phyloP scores from a whole-genome alignment of 805 yeast genomes.

The Hanseniaspora occidentalis region DNA sequence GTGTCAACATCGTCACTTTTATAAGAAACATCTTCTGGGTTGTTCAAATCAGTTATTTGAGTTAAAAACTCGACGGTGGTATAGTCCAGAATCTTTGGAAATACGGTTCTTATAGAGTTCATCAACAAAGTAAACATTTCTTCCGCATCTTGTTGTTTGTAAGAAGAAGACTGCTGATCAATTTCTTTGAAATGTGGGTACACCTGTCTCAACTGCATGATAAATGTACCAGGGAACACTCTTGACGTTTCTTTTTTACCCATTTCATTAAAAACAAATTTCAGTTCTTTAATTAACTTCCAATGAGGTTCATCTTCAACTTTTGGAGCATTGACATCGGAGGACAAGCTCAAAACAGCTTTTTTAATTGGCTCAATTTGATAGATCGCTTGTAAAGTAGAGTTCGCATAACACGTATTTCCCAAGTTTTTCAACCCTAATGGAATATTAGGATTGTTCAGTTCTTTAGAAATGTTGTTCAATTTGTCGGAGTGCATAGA shows the following conservation, averaged over 20 bases:
- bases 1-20: conserved; percentile 41
- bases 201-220: conserved; percentile 48
- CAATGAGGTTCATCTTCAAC: conserved; percentile 25
- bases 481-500: conserved; percentile 27
- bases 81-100: conserved; percentile 29
- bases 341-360: conserved; percentile 42
- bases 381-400: conserved; percentile 78
- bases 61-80: conserved; percentile 51
- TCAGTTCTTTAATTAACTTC: conserved; percentile 36
- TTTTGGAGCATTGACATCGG: conserved; percentile 37
- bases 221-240: conserved; percentile 58
- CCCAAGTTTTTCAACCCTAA: conserved; percentile 91
- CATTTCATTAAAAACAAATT: conserved; percentile 30
- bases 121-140: conserved; percentile 82
- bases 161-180: conserved; percentile 49
- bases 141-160: conserved; percentile 97
- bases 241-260: conserved; percentile 29
- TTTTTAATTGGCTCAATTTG: conserved; percentile 64
- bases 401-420: conserved; percentile 89
- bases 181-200: conserved; percentile 89
- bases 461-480: conserved; percentile 26
- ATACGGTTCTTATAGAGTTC: conserved; percentile 32
- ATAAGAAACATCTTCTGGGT: conserved; percentile 34
- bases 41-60: conserved; percentile 47
- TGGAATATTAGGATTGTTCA: conserved; percentile 42